Evolutionary conservation across 768 basidiomycete genomes (phyloP).

Genomic region (Baorangia bicolor): DNA sequence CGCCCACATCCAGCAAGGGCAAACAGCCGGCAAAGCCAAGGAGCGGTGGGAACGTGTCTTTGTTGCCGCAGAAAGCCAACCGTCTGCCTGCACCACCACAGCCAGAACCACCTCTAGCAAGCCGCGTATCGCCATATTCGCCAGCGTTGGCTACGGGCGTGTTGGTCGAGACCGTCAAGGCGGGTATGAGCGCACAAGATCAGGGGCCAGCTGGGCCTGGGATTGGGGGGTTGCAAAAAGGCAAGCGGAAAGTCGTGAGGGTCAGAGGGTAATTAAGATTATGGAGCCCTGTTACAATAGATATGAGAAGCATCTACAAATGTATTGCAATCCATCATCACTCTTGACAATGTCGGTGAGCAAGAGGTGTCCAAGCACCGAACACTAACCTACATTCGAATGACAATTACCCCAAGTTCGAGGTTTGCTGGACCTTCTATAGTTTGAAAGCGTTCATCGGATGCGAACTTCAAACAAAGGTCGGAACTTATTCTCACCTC

Average conservation of each 20-base stretch:
- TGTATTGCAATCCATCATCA: conserved; percentile 17
- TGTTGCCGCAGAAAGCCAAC: conserved; percentile 28
- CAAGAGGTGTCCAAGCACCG: background rate
- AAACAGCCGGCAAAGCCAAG: conserved; percentile 53
- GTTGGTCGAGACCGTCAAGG: conserved; percentile 80
- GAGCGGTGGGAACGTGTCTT: conserved; percentile 34
- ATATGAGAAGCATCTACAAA: conserved; percentile 15
- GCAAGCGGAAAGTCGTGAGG: conserved; percentile 78
- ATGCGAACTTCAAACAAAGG: no score
- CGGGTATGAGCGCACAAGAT: conserved; percentile 73
- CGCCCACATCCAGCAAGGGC: conserved; percentile 40
- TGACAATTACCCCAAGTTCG: background rate
- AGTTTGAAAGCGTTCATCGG: background rate
- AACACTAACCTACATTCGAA: background rate
- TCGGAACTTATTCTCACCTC: no score
- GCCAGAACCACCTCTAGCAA: conserved; percentile 69
- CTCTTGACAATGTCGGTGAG: background rate
- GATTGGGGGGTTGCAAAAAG: conserved; percentile 49
- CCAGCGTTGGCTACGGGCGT: conserved; percentile 76
- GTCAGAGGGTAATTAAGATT: conserved; percentile 50
- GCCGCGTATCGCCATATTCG: conserved; percentile 76
- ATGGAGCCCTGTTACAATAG: background rate
- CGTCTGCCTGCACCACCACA: conserved; percentile 73
- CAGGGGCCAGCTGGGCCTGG: conserved; percentile 40
- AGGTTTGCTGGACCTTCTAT: background rate